Conservation (phyloP, 257 asterid species). For the Ilex aquifolium region DNA sequence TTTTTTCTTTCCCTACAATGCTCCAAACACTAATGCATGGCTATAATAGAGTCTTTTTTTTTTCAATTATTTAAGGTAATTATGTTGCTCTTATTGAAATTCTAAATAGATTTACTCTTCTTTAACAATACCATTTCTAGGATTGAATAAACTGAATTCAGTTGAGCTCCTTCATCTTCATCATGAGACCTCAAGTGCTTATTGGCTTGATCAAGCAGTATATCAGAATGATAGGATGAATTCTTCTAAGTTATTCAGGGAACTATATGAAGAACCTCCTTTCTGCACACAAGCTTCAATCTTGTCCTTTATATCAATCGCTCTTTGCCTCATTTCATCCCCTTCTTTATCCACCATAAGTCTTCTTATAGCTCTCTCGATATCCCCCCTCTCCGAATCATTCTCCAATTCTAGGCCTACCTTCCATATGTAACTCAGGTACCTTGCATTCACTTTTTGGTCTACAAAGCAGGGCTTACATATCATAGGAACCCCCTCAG, state of each 20-base stretch:
- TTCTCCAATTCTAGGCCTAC: neutral
- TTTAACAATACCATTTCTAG: too few relatives aligned
- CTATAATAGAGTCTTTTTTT: too few relatives aligned
- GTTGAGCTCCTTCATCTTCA: too few relatives aligned
- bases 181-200: too few relatives aligned
- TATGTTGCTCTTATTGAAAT: too few relatives aligned
- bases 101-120: too few relatives aligned
- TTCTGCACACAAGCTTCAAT: neutral
- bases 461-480: neutral
- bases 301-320: neutral
- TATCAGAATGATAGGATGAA: neutral
- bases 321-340: neutral
- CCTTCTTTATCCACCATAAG: conserved; percentile 2
- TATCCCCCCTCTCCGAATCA: neutral
- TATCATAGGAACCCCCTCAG: conserved; percentile 1
- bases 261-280: conserved; percentile 1
- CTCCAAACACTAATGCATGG: too few relatives aligned
- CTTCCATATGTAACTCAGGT: neutral
- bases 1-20: too few relatives aligned
- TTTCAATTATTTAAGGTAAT: too few relatives aligned
- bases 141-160: too few relatives aligned
- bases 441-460: neutral
- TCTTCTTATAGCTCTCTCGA: conserved; percentile 4
- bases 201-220: too few relatives aligned
- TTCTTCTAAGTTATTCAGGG: neutral